Evolutionary conservation across 177 flowering plant species (phyloP).

Genomic region (Vitis hybrid): DNA sequence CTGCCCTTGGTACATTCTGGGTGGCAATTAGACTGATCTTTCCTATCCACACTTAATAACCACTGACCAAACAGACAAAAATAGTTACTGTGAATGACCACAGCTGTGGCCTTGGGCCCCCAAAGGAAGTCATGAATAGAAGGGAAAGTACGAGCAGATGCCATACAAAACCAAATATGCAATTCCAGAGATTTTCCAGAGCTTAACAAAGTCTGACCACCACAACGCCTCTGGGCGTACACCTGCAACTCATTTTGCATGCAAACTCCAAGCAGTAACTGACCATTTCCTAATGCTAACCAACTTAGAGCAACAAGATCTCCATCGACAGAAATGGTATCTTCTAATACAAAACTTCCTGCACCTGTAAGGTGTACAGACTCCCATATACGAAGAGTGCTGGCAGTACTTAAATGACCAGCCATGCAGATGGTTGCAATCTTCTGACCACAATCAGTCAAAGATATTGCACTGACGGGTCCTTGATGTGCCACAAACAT

Average conservation of each 20-base stretch:
- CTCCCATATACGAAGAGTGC: slow-evolving; percentile 68
- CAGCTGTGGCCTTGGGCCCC: slow-evolving; percentile 62
- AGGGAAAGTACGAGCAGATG: slow-evolving; percentile 38
- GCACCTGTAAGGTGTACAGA: slow-evolving; percentile 36
- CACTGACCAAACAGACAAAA: slow-evolving; percentile 61
- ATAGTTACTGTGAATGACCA: slow-evolving; percentile 58
- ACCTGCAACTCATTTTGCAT: slow-evolving; percentile 54
- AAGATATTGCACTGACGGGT: slow-evolving; percentile 51
- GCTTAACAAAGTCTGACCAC: slow-evolving; percentile 31
- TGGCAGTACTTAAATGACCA: slow-evolving; percentile 22
- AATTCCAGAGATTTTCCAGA: slow-evolving; percentile 26
- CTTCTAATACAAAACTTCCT: slow-evolving; percentile 69
- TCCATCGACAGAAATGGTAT: slow-evolving; percentile 44
- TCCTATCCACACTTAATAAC: slow-evolving; percentile 32
- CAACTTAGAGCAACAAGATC: slow-evolving; percentile 59
- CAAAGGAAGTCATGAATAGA: slow-evolving; percentile 54
- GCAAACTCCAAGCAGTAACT: slow-evolving; percentile 76
- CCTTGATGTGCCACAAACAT: slow-evolving; percentile 47
- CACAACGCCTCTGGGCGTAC: slow-evolving; percentile 49
- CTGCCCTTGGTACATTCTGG: slow-evolving; percentile 11
- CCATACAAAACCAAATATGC: slow-evolving; percentile 71
- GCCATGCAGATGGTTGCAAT: slow-evolving; percentile 59
- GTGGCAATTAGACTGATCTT: slow-evolving; percentile 17
- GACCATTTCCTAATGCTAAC: slow-evolving; percentile 70
- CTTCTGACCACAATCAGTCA: slow-evolving; percentile 65